Evolutionary conservation across 805 yeast species (phyloP), one percentile per base, ranked within the genome.

Genomic region (Yamadazyma insecticola): DNA sequence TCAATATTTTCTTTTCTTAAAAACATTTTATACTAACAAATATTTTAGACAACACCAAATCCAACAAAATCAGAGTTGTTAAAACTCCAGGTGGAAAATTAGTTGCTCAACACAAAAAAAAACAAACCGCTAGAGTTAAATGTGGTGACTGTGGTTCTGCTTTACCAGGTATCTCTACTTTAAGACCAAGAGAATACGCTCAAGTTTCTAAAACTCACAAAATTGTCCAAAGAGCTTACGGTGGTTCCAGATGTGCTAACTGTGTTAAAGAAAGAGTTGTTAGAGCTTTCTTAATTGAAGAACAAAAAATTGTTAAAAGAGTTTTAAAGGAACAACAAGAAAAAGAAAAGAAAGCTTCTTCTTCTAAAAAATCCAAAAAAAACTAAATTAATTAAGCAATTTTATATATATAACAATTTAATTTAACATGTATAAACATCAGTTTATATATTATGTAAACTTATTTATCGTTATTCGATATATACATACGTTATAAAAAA

Each of bases 41-140:
- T 29, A 6, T 28, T 26, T 43, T 57, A 85, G 94, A 88, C 96
- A 92, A 92, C 95, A 89, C 98, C 82, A 83, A 81, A 74, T 92
- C 98, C 59, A 92, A 92, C 96, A 86, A 84, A 79, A 90, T 92
- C 79, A 90, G 85, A 89, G 95, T 90, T 73, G 95, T 90, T 61
- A 92, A 90, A 86, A 92, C 99, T 74, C 98, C 99, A 73, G 99
- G 99, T 81, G 97, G 97, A 68, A 83, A 82, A 73, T 81, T 92
- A 73, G 81, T 88, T 67, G 96, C 96, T 66, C 96, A 89, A 73
- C 98, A 92, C 78, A 76, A 87, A 64, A 86, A 86, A 83, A 88
- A 88, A 81, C 63, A 63, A 54, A 95, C 87, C 60, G 67, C 94
- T 60, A 79, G 86, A 74, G 82, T 81, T 64, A 81, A 79, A 68